Evolutionary conservation across 164 flowering plant species (phyloP).

Genomic region (Kingdonia uniflora): DNA sequence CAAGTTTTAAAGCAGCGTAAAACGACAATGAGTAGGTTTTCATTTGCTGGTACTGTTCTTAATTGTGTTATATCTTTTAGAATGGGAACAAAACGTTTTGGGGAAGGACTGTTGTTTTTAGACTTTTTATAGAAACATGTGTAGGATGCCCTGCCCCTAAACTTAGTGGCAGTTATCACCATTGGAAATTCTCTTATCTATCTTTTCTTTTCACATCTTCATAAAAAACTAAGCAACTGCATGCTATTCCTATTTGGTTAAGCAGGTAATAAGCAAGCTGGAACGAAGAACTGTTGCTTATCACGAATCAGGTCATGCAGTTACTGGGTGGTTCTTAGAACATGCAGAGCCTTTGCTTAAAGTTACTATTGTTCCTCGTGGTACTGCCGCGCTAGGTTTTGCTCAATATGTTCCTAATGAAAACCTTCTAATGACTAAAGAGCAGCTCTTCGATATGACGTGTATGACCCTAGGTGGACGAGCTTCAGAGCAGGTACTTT

Average conservation of each 20-base stretch:
- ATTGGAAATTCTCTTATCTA: no score
- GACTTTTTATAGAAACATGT: no score
- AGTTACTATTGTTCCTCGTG: conserved; percentile 96
- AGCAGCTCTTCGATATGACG: conserved; percentile 93
- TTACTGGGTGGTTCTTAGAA: conserved; percentile 86
- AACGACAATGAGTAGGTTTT: no score
- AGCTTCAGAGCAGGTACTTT: conserved; percentile 87
- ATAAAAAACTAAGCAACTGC: no score
- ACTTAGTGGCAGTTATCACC: no score
- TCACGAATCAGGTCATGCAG: conserved; percentile 97
- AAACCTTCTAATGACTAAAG: conserved; percentile 89
- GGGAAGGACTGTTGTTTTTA: no score
- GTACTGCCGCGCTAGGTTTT: conserved; percentile 91
- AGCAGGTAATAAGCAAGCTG: conserved; percentile 80
- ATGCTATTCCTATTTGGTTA: conserved; percentile 1
- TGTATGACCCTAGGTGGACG: conserved; percentile 98
- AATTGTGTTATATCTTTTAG: no score
- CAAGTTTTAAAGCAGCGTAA: no score
- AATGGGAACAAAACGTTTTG: no score
- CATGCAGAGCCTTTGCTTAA: conserved; percentile 85
- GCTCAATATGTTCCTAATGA: conserved; percentile 97
- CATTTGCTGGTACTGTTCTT: no score
- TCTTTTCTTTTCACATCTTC: no score
- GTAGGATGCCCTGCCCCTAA: no score
- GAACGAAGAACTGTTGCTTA: conserved; percentile 89